phyloP scores from a whole-genome alignment of 2,329 filamentous ascomycete genomes.

The Aspergillus sp. region DNA sequence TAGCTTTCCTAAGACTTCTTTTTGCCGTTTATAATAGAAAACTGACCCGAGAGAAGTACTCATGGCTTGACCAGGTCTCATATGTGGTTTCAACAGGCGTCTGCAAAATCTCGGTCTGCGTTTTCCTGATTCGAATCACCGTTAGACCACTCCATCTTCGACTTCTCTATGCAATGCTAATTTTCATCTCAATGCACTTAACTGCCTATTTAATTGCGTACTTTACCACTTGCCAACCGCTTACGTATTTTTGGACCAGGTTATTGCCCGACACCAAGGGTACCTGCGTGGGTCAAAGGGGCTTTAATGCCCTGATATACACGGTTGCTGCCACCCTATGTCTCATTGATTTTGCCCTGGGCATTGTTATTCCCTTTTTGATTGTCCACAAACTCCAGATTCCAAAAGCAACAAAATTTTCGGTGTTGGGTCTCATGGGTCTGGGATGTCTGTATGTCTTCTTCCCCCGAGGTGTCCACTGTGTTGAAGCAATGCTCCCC shows the following conservation, averaged over 20 bases:
- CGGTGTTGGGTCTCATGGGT: conserved; percentile 22
- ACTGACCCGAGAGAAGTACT: conserved; percentile 27
- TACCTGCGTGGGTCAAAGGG: neutral
- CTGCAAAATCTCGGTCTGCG: conserved; percentile 52
- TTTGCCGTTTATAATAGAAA: too few species aligned
- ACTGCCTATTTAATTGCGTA: neutral
- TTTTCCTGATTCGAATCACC: conserved; percentile 55
- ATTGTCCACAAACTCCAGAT: conserved; percentile 59
- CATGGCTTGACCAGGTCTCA: conserved; percentile 55
- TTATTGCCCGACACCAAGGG: neutral
- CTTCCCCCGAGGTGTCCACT: neutral
- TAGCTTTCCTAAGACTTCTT: neutral
- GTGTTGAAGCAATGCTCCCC: neutral
- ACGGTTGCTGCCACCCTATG: neutral
- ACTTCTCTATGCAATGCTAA: neutral
- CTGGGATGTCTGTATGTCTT: conserved; percentile 47
- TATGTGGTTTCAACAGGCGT: conserved; percentile 50
- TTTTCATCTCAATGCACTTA: neutral
- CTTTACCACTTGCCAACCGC: neutral
- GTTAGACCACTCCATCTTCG: conserved; percentile 47
- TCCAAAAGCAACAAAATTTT: conserved; percentile 51
- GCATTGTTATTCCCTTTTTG: conserved; percentile 51
- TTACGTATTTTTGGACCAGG: neutral
- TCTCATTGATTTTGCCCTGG: neutral
- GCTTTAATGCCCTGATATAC: neutral